These are phyloP conservation scores for Aethionema arabicum DNA, from an alignment of 345 rosid genomes.

Conservation along the genomic window DNA sequence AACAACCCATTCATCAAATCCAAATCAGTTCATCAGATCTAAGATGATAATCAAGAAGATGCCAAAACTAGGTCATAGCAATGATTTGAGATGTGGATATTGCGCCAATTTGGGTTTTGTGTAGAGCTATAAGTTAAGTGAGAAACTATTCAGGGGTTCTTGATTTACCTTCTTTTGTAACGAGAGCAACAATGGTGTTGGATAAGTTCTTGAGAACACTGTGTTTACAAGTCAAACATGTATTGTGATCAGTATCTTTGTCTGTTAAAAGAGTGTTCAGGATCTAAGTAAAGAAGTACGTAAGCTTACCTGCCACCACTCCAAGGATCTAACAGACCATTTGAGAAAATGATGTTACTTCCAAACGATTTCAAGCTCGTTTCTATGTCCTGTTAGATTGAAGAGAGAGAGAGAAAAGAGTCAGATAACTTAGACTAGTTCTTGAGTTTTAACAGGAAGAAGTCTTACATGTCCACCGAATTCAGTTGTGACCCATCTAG, in stretches of 20 bases:
- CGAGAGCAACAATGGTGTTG: slow-evolving; percentile 70
- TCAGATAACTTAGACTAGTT: slow-evolving; percentile 11
- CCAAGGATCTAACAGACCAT: slow-evolving; percentile 95
- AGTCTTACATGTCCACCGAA: slow-evolving; percentile 86
- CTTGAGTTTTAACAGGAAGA: slow-evolving; percentile 14
- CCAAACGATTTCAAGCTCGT: slow-evolving; percentile 65
- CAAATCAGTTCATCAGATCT: background rate
- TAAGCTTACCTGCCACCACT: slow-evolving; percentile 80
- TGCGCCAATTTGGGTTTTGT: background rate
- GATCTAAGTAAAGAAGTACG: slow-evolving; percentile 16
- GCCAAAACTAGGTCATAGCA: slow-evolving; percentile 2
- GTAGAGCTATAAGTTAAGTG: slow-evolving; percentile 4
- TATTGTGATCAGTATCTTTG: slow-evolving; percentile 13
- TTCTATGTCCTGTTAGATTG: slow-evolving; percentile 59
- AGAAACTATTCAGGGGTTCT: slow-evolving; percentile 10
- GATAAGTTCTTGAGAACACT: slow-evolving; percentile 85
- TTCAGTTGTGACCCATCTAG: slow-evolving; percentile 78
- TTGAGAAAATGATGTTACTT: slow-evolving; percentile 93
- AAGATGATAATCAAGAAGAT: background rate
- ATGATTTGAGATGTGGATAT: background rate
- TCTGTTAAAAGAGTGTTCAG: background rate
- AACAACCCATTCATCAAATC: background rate
- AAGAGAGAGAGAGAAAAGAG: slow-evolving; percentile 14
- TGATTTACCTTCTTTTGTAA: slow-evolving; percentile 74
- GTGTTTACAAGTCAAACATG: slow-evolving; percentile 33